These are phyloP conservation scores for Marasmius oreades DNA, from an alignment of 1,284 basidiomycete species.

Conservation along the genomic window DNA sequence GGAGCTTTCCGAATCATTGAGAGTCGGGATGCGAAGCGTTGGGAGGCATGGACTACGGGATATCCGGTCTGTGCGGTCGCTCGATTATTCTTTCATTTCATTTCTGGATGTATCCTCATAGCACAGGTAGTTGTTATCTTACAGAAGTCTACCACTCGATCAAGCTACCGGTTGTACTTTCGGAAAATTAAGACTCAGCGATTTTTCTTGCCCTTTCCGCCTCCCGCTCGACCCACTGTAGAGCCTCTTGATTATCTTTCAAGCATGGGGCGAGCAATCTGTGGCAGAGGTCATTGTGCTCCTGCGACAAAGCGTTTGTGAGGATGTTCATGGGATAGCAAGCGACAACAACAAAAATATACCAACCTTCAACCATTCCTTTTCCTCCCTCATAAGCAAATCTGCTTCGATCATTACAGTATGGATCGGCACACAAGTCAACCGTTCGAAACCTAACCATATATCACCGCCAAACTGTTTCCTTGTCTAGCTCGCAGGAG, in stretches of 20 bases:
- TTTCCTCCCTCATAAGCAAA: conserved; percentile 84
- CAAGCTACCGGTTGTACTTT: background rate
- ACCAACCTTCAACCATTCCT: conserved; percentile 81
- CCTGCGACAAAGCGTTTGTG: conserved; percentile 35
- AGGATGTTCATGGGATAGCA: conserved; percentile 2
- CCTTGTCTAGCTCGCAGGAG: conserved; percentile 46
- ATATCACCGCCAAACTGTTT: conserved; percentile 67
- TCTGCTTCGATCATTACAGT: conserved; percentile 82
- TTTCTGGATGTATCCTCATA: background rate
- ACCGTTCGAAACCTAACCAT: conserved; percentile 84
- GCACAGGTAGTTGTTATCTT: background rate
- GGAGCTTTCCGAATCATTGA: too few relatives aligned
- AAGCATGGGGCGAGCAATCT: conserved; percentile 71
- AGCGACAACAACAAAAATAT: background rate
- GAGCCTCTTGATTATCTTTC: conserved; percentile 75
- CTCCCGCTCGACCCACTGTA: conserved; percentile 79
- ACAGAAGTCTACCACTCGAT: background rate
- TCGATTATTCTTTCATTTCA: too few relatives aligned
- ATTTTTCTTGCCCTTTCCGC: conserved; percentile 67
- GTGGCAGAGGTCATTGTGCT: conserved; percentile 80
- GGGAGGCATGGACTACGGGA: too few relatives aligned
- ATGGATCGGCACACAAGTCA: conserved; percentile 93
- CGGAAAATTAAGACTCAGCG: conserved; percentile 43
- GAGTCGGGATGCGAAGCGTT: too few relatives aligned
- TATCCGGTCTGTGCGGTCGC: too few relatives aligned